Percentiles rank a stretch among this genome's conserved stretches.
These are phyloP conservation scores for Backusella tarrabulga DNA, from an alignment of 192 early-diverging fungal species.

Conservation along the genomic window DNA sequence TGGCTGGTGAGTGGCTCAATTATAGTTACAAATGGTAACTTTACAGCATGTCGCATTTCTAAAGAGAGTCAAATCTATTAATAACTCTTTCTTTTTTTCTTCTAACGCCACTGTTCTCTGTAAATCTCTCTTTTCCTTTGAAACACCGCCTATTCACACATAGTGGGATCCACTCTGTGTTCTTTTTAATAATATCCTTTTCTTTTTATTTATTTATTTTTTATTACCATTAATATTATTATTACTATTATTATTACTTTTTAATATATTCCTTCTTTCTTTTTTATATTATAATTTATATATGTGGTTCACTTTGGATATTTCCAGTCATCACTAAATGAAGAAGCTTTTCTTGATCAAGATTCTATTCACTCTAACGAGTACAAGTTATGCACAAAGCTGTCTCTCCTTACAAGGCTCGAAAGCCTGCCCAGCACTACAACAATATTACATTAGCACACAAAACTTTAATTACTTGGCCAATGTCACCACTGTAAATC, in stretches of 20 bases:
- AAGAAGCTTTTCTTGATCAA: not conserved
- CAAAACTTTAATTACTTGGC: slow-evolving; percentile 11
- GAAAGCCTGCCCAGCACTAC: slow-evolving; percentile 26
- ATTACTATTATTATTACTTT: not conserved
- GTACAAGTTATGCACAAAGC: not conserved
- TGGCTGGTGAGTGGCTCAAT: slow-evolving; percentile 6
- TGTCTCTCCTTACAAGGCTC: slow-evolving; percentile 25
- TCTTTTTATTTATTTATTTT: not conserved
- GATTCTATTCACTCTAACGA: not conserved
- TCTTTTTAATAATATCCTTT: not conserved
- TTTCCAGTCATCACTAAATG: not conserved
- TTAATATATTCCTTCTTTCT: not conserved
- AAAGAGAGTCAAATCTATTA: not conserved
- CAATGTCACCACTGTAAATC: slow-evolving; percentile 14
- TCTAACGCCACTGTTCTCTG: not conserved
- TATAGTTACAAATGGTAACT: not conserved
- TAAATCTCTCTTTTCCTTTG: not conserved
- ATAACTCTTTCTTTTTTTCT: not conserved
- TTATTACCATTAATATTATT: not conserved
- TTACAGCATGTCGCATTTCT: not conserved
- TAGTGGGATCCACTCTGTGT: not conserved
- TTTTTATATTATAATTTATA: not conserved
- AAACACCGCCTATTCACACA: not conserved
- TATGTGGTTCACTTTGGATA: not conserved
- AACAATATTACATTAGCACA: slow-evolving; percentile 27